Conservation (phyloP, 805 yeast genomes). For the Komagataella kurtzmanii region DNA sequence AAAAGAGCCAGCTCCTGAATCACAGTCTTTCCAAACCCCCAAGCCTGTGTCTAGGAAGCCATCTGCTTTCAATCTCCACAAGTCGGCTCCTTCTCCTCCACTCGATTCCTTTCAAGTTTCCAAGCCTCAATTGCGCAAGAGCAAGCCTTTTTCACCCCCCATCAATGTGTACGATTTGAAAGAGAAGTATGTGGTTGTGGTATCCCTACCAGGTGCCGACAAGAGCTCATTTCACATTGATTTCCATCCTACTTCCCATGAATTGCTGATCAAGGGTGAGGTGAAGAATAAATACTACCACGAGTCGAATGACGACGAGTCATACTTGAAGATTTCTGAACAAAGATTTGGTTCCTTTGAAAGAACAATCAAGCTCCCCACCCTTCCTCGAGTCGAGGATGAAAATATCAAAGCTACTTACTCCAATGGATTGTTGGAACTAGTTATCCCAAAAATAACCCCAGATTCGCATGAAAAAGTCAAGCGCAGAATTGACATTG, state of each 20-base stretch:
- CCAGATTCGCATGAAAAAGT: constrained; percentile 18
- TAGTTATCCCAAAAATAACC: constrained; percentile 32
- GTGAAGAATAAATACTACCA: constrained; percentile 19
- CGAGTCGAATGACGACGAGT: constrained; percentile 10
- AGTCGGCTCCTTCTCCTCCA: constrained; percentile 16
- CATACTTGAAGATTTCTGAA: constrained; percentile 31
- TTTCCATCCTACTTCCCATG: constrained; percentile 44
- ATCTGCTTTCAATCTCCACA: constrained; percentile 8
- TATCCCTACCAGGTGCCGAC: constrained; percentile 48
- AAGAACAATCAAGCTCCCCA: constrained; percentile 42
- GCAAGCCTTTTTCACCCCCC: constrained; percentile 42
- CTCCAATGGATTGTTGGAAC: constrained; percentile 37
- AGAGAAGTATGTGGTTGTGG: constrained; percentile 28
- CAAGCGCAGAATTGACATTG: constrained; percentile 30
- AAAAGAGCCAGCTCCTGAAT: neutral
- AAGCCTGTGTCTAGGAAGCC: neutral
- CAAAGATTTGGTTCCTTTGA: constrained; percentile 44
- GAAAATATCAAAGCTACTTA: constrained; percentile 40
- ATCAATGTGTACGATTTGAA: constrained; percentile 42
- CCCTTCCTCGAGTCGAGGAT: constrained; percentile 36
- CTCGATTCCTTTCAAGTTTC: constrained; percentile 30
- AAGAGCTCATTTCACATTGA: constrained; percentile 39
- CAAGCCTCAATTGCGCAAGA: constrained; percentile 25
- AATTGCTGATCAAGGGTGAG: constrained; percentile 37
- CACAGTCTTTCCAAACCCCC: neutral